A percentile compares a stretch with the other conserved stretches of the same genome.
These are phyloP conservation scores for Annulohypoxylon bovei DNA, from an alignment of 495 filamentous ascomycete genomes.

Conservation along the genomic window DNA sequence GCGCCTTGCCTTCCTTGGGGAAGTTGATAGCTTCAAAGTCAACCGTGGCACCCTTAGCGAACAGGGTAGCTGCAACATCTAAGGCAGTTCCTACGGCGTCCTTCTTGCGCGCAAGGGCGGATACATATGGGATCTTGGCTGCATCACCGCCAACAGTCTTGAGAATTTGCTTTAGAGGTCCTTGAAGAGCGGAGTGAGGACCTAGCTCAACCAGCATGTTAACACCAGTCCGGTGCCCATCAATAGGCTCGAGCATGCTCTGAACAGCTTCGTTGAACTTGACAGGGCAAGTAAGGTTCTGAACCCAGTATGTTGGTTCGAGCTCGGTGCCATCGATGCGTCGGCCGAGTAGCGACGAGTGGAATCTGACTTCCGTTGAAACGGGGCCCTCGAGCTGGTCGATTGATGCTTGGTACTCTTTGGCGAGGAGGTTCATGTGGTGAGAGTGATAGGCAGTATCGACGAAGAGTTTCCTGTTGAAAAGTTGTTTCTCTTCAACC, in stretches of 20 bases:
- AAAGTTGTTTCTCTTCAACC: conserved; percentile 54
- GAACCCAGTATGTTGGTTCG: conserved; percentile 61
- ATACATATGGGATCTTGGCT: conserved; percentile 55
- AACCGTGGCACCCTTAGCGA: conserved; percentile 55
- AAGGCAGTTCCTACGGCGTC: conserved; percentile 56
- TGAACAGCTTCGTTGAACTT: conserved; percentile 58
- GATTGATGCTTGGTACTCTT: conserved; percentile 55
- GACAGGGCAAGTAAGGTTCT: conserved; percentile 64
- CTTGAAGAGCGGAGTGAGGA: conserved; percentile 70
- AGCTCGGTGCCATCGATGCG: conserved; percentile 50
- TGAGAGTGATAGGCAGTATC: conserved; percentile 64
- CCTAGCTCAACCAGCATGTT: conserved; percentile 70
- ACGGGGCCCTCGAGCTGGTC: conserved; percentile 47
- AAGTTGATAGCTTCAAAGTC: conserved; percentile 60
- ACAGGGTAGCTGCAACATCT: conserved; percentile 56
- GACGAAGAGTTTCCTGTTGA: conserved; percentile 61
- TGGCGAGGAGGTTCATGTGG: conserved; percentile 61
- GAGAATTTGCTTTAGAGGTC: conserved; percentile 68
- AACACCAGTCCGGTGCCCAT: conserved; percentile 47
- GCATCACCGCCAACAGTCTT: conserved; percentile 51
- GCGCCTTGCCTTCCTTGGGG: conserved; percentile 46
- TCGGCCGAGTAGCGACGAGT: conserved; percentile 51
- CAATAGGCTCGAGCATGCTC: conserved; percentile 48
- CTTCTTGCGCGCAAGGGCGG: conserved; percentile 54
- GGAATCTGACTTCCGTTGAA: conserved; percentile 54